Base-by-base conservation (phyloP, 2,329 filamentous ascomycete species). In the Podosphaera xanthii region DNA sequence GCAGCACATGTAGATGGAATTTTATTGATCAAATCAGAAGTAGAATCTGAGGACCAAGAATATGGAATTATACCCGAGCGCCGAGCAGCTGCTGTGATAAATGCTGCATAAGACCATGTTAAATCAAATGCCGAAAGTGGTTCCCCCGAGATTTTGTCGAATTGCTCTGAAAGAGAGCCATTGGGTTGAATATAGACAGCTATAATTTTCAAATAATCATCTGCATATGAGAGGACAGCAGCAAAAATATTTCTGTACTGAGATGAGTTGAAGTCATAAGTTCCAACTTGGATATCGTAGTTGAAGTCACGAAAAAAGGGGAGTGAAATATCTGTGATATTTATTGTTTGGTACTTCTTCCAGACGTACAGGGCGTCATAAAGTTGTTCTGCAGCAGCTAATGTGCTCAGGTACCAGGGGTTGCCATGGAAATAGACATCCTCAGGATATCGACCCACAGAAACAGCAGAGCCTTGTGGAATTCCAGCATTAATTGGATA, bases 391-490 rank as follows among this genome's bases (percentile, higher is more conserved):
- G 86, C 87, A 0, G 85, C 85, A 1, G 85, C 86, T 36, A 88
- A 75, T 0, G 84, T 91, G 65, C 78, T 78, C 10, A 91, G 75
- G 65, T 88, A 86, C 87, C 87, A 92, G 1, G 87, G 87, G 69
- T 92, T 89, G 0, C 86, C 86, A 61, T 80, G 80, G 69, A 83
- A 84, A 71, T 91, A 92, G 3, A 75, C 71, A 64, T 94, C 86
- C 69, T 87, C 83, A 0, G 81, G 71, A 67, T 88, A 87, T 61
- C 84, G 74, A 52, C 84, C 84, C 4, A 84, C 73, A 5, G 80
- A 76, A 8, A 81, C 75, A 6, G 83, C 83, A 14, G 71, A 70
- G 30, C 83, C 81, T 38, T 76, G 70, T 1, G 77, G 65, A 57
- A 83, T 79, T 4, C 81, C 83, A 3, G 72, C 73, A 72, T 92